phyloP scores from a whole-genome alignment of 2,329 filamentous ascomycete genomes.

The Pyrenochaeta sp. region DNA sequence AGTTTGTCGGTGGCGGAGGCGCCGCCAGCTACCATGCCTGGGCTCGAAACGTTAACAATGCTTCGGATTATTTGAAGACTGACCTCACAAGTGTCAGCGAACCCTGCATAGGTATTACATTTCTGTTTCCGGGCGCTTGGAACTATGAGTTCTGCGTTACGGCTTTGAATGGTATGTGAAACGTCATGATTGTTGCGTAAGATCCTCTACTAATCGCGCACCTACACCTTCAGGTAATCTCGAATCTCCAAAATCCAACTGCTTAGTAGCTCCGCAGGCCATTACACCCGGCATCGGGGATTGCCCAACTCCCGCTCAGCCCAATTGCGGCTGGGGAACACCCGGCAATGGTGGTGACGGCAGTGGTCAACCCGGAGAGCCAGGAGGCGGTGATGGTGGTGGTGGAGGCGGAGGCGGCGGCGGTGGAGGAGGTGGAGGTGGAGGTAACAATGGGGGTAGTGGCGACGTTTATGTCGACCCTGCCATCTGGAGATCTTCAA shows the following conservation, averaged over 20 bases:
- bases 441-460: background rate
- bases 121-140: slow-evolving; percentile 13
- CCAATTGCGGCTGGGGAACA: slow-evolving; percentile 3
- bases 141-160: slow-evolving; percentile 16
- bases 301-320: background rate
- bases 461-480: slow-evolving; percentile 12
- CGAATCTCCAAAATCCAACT: slow-evolving; percentile 8
- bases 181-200: background rate
- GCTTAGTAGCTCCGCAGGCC: slow-evolving; percentile 3
- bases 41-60: slow-evolving; percentile 4
- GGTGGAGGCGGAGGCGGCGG: slow-evolving; percentile 2
- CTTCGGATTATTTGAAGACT: background rate
- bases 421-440: slow-evolving; percentile 1
- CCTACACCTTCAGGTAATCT: slow-evolving; percentile 4
- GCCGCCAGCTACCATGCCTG: slow-evolving; percentile 5
- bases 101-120: slow-evolving; percentile 6
- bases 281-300: slow-evolving; percentile 5
- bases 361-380: slow-evolving; percentile 3
- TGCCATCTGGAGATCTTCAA: slow-evolving; percentile 4
- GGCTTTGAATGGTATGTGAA: slow-evolving; percentile 9
- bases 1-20: background rate
- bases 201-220: background rate
- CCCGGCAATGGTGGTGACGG: slow-evolving; percentile 8
- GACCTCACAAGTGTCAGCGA: slow-evolving; percentile 1
- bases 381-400: background rate